phyloP scores from a whole-genome alignment of 257 asterid genomes.

The Primulina tabacum region DNA sequence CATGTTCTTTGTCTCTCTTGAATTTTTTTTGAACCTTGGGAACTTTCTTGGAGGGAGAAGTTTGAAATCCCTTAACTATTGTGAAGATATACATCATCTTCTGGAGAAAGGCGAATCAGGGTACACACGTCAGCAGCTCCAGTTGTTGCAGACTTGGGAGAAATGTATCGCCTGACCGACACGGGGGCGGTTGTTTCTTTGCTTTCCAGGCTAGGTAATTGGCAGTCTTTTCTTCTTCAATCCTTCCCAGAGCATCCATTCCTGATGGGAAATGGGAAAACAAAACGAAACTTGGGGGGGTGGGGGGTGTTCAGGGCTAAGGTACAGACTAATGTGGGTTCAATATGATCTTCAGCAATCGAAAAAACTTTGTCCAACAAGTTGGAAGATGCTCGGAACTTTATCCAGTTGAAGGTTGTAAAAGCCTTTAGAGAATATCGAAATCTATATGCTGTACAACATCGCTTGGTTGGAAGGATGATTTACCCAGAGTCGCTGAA shows the following conservation, averaged over 20 bases:
- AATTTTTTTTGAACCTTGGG: constrained; percentile 5
- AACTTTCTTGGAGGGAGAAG: constrained; percentile 19
- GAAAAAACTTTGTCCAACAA: constrained; percentile 83
- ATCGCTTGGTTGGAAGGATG: constrained; percentile 84
- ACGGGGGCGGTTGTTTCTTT: constrained; percentile 80
- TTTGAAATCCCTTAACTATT: constrained; percentile 41
- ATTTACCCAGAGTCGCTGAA: constrained; percentile 85
- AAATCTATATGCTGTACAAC: constrained; percentile 91
- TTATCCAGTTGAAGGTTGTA: constrained; percentile 69
- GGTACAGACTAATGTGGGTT: background rate
- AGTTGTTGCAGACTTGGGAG: constrained; percentile 83
- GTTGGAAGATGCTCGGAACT: constrained; percentile 84
- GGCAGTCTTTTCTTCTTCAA: background rate
- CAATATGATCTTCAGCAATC: constrained; percentile 63
- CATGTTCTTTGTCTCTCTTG: background rate
- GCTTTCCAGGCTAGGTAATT: constrained; percentile 84
- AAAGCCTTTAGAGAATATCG: constrained; percentile 92
- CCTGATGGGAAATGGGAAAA: background rate
- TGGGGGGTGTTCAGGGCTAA: background rate
- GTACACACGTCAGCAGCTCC: constrained; percentile 99
- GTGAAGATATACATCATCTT: constrained; percentile 89
- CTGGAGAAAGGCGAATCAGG: constrained; percentile 97
- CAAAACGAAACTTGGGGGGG: constrained; percentile 8
- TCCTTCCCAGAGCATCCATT: background rate
- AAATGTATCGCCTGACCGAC: constrained; percentile 96